Base-by-base conservation (phyloP, 163 green algal species). In the Chlorella variabilis region DNA sequence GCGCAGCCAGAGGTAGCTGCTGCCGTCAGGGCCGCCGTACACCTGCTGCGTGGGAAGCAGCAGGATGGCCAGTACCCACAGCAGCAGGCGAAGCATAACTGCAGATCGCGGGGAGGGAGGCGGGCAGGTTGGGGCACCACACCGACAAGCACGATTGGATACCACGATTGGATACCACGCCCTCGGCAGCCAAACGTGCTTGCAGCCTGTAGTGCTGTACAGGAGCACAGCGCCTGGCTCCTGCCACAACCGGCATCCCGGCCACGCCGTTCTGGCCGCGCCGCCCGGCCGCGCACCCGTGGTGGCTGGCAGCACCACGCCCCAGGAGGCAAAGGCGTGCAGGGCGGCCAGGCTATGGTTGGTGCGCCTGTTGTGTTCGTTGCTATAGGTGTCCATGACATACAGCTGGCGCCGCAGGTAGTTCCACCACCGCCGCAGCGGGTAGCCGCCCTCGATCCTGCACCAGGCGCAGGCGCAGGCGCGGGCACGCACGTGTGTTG, bases 341-440 rank as follows among this genome's bases (percentile, higher is more conserved):
- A 90, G 61, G 15, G 83, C 67, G 68, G 96, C 89, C 79, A 98
- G 91, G 25, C 45, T 78, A 80, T 94, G 91, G 80, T 98, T 97
- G 59, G 92, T 88, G 41, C 49, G 42, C 25, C 84, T 82, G 86
- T 96, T 96, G 87, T 91, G 89, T 20, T 20, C 8, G 70, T 74
- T 89, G 36, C 85, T 70, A 71, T 97, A 98, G 0, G 95, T 98
- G 87, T 98, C 93, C 74, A 98, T 90, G 41, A 98, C 96, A 73
- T 91, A 96, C 80, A 98, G 87, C 90, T 98, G 95, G 2, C 95
- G 88, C 23, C 92, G 82, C 65, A 98, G 85, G 86, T 98, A 98
- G 89, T 98, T 98, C 93, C 92, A 96, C 83, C 94, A 98, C 9
- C 78, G 66, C 6, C 59, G 31, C 76, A 76, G 86, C 8, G 33